These are phyloP conservation scores for Penicillium paneum DNA, from an alignment of 2,329 filamentous ascomycete genomes.

Conservation along the genomic window DNA sequence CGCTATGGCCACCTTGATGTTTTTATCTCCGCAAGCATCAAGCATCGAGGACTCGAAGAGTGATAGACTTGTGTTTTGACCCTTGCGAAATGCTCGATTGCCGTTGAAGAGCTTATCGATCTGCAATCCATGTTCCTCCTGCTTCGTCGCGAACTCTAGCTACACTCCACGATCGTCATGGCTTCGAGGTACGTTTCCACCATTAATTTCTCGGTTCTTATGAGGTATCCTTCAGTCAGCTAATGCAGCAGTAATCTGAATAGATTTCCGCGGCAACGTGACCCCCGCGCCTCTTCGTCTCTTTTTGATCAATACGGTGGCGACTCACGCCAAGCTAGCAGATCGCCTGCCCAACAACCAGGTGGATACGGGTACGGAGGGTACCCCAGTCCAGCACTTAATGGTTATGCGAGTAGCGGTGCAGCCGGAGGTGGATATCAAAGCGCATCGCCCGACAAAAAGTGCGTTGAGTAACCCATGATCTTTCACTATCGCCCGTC, in stretches of 20 bases:
- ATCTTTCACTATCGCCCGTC: background rate
- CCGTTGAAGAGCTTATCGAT: background rate
- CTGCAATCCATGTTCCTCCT: background rate
- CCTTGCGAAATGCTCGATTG: constrained; percentile 10
- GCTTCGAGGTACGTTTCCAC: constrained; percentile 34
- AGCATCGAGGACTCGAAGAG: constrained; percentile 12
- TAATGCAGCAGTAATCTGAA: background rate
- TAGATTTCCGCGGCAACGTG: constrained; percentile 65
- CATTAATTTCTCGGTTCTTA: constrained; percentile 1
- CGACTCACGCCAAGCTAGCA: constrained; percentile 43
- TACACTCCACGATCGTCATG: constrained; percentile 24
- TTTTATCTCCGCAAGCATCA: constrained; percentile 22
- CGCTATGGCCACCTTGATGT: constrained; percentile 26
- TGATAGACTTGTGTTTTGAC: background rate
- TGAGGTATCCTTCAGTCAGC: background rate
- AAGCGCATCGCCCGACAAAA: constrained; percentile 68
- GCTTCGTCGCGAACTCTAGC: background rate
- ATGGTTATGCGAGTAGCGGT: constrained; percentile 25
- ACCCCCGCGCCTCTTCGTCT: constrained; percentile 65
- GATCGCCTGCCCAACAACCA: constrained; percentile 40
- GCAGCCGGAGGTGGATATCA: constrained; percentile 43
- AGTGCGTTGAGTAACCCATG: constrained; percentile 44
- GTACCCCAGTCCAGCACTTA: constrained; percentile 27
- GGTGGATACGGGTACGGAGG: constrained; percentile 52
- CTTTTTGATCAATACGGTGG: constrained; percentile 73